phyloP scores from a whole-genome alignment of 1,139 yeast species.

The Magnusiomyces paraingens region DNA sequence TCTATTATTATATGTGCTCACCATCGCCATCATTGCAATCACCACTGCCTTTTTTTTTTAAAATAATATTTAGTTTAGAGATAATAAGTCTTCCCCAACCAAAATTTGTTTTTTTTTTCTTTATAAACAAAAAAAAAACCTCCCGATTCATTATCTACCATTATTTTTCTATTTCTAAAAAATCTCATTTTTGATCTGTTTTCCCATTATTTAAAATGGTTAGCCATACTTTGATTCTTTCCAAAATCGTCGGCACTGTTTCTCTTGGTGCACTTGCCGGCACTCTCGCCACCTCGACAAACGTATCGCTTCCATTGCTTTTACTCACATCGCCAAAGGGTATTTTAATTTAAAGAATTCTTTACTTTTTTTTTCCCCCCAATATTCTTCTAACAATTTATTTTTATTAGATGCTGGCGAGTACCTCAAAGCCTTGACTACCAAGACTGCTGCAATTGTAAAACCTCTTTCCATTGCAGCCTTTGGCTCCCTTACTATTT shows the following conservation, averaged over 20 bases:
- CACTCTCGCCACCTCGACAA: conserved; percentile 21
- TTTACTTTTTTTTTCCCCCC: not conserved
- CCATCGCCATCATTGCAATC: too few species aligned
- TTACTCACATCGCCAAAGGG: conserved; percentile 12
- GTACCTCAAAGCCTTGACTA: conserved; percentile 7
- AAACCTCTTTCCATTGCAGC: conserved; percentile 21
- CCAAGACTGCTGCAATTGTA: conserved; percentile 9
- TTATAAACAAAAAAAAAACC: too few species aligned
- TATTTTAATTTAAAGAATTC: not conserved
- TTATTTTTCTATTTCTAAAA: not conserved
- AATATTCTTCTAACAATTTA: not conserved
- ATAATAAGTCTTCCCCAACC: too few species aligned
- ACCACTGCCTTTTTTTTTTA: too few species aligned
- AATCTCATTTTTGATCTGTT: not conserved
- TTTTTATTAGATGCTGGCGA: conserved; percentile 1
- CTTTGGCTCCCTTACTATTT: conserved; percentile 19
- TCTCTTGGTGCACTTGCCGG: conserved; percentile 28
- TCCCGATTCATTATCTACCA: too few species aligned
- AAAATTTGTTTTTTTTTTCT: too few species aligned
- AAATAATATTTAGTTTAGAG: too few species aligned
- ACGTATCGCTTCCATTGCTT: conserved; percentile 22
- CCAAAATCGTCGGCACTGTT: conserved; percentile 29
- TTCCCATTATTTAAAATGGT: conserved; percentile 17
- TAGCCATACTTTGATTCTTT: conserved; percentile 20
- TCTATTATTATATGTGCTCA: too few species aligned